Evolutionary conservation across 2,329 filamentous ascomycete genomes (phyloP), one percentile per base, ranked within the genome.

Genomic region (Taxawa tesnikishii): DNA sequence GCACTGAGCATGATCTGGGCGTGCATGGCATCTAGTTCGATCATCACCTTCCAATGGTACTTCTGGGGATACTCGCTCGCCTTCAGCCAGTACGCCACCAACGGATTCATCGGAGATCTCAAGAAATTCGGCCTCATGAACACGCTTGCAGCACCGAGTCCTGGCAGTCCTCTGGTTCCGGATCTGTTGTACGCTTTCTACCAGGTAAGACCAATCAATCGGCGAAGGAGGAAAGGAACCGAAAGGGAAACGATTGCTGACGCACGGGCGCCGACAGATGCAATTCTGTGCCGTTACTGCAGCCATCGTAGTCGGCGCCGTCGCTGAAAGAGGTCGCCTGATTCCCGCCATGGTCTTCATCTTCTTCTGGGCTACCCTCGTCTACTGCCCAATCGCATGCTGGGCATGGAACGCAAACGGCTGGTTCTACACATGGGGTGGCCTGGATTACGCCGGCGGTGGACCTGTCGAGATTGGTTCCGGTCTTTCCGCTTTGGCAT

Each of bases 41-140:
- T 96, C 53, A 70, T 94, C 55, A 80, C 83, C 35, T 94, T 98
- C 66, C 90, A 98, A 64, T 98, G 90, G 90, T 96, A 94, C 53
- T 94, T 98, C 59, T 96, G 90, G 88, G 90, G 90, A 23, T 98
- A 94, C 60, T 94, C 88, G 10, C 68, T 98, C 39, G 87, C 88
- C 32, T 94, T 96, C 61, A 90, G 82, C 50, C 68, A 72, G 26
- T 75, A 75, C 10, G 82, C 79, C 4, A 84, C 73, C 44, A 94
- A 83, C 61, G 80, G 83, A 32, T 96, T 82, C 63, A 96, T 98
- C 51, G 90, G 90, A 34, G 75, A 96, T 55, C 63, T 98, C 34
- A 70, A 77, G 46, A 82, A 92, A 58, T 94, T 96, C 48, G 90
- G 85, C 39, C 69, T 98, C 47, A 79, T 74, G 67, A 83, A 85